Evolutionary conservation across 2,329 filamentous ascomycete species (phyloP), one percentile per base, ranked within the genome.

Genomic region (Coniosporium tulheliwenetii): DNA sequence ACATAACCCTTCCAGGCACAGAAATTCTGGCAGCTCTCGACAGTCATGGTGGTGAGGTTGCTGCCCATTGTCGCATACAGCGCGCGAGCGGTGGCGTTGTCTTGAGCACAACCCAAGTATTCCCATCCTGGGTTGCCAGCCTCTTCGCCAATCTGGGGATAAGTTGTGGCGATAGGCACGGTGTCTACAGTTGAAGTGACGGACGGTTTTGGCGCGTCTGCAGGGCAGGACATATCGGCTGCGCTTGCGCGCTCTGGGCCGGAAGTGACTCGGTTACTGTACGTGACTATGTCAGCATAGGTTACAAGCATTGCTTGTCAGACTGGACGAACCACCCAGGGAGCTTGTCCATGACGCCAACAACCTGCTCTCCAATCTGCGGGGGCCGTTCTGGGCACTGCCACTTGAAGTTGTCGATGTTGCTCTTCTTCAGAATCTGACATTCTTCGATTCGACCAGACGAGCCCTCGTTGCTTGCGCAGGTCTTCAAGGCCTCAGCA

Each of bases 61-160:
- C 46, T 46, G 14, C 39, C 47, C 10, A 36, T 45, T 8, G 47
- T 36, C 8, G 45, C 48, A 30, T 52, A 50, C 19, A 60, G 45
- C 2, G 54, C 49, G 10, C 52, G 49, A 2, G 44, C 36, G 30
- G 34, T 39, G 32, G 41, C 44, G 5, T 49, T 56, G 39, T 59
- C 56, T 42, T 59, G 58, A 41, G 48, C 55, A 49, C 61, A 59
- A 34, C 59, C 56, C 5, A 61, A 39, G 43, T 61, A 56, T 39
- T 48, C 44, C 45, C 54, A 58, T 26, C 48, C 44, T 8, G 45
- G 45, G n/a, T 53, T 49, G 13, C 50, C 49, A 37, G 47, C 54
- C 1, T 39, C 37, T 10, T 45, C 26, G 8, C 56, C 53, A 12
- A 50, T 43, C 0, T 44, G 43, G 1, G 55, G 51, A 45, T 48